Evolutionary conservation across 2,329 filamentous ascomycete genomes (phyloP), one percentile per base, ranked within the genome.

Genomic region (Parascedosporium putredinis): DNA sequence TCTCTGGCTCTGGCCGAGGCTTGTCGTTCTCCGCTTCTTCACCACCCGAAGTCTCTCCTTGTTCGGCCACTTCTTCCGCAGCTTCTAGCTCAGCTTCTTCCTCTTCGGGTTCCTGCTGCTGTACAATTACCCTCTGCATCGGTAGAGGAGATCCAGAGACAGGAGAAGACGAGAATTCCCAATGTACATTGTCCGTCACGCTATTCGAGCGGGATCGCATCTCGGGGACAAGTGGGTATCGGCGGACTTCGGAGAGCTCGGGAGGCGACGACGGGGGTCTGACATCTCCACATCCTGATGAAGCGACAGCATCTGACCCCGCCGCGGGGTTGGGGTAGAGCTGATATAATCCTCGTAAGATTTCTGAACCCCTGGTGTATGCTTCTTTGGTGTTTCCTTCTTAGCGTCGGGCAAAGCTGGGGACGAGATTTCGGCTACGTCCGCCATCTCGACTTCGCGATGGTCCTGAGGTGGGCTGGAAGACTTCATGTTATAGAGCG

Each of bases 251-350:
- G 20, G 51, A 49, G 3, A 44, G 71, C 51, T 77, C 70, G 1
- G 76, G 77, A 4, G 79, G 78, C 1, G 79, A 82, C 5, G 78
- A 82, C 8, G 77, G 3, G 74, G 70, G 47, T 79, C 77, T 2
- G 69, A 71, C 59, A 72, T 66, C 45, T 71, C 72, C 16, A 65
- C 63, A 36, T 74, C 69, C 24, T 68, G 63, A n/a, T 71, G 65
- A 34, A 80, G 63, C 2, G 67, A 60, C n/a, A 74, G 52, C 3
- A 71, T 59, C 54, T 78, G 74, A 20, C 75, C 75, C 29, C 77
- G 74, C 44, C 76, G 68, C 4, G 76, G 80, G 1, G 80, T 83
- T 1, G 80, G 80, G 0, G 79, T 83, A 5, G 74, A 79, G 18
- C 70, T 73, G 29, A 82, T 68, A 51, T 73, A 74, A n/a, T 77